Evolutionary conservation across 495 filamentous ascomycete genomes (phyloP), one percentile per base, ranked within the genome.

Genomic region (Lentithecium fluviatile): DNA sequence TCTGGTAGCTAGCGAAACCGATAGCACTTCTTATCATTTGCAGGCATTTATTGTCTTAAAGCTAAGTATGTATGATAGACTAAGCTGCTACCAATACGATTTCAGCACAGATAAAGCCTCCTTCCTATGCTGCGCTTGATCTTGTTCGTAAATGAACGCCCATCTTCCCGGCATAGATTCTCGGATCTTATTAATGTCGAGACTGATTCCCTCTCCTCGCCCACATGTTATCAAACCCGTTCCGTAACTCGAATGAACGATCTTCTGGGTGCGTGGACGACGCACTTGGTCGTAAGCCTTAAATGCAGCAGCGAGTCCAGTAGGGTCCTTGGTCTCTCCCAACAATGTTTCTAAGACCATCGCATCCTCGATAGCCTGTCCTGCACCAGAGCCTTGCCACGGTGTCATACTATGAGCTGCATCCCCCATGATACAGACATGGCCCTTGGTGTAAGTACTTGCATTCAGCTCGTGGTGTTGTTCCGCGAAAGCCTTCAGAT

Each of bases 181-280:
- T n/a, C n/a, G n/a, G n/a, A n/a, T n/a, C n/a, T n/a, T n/a, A n/a
- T n/a, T n/a, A n/a, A n/a, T n/a, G n/a, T n/a, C n/a, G n/a, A n/a
- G n/a, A n/a, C n/a, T n/a, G n/a, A n/a, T n/a, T n/a, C n/a, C n/a
- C n/a, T n/a, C n/a, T n/a, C n/a, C n/a, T n/a, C n/a, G n/a, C n/a
- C n/a, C n/a, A n/a, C n/a, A n/a, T n/a, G n/a, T n/a, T n/a, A n/a
- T n/a, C n/a, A n/a, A n/a, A n/a, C 73, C 75, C 56, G 73, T 71
- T 32, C 74, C 77, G 12, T 74, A 71, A 63, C 83, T 85, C 24
- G 75, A 81, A 1, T 60, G 68, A 15, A 82, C 77, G 5, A 83
- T 72, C 46, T 67, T 69, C 62, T 82, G 78, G 12, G 75, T 78
- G 10, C 83, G 71, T 1, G 66, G 67, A 26, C 65, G 49, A 37